Evolutionary conservation across 148 eudicot species (phyloP), one percentile per base, ranked within the genome.

Genomic region (Pouteria glomerata): DNA sequence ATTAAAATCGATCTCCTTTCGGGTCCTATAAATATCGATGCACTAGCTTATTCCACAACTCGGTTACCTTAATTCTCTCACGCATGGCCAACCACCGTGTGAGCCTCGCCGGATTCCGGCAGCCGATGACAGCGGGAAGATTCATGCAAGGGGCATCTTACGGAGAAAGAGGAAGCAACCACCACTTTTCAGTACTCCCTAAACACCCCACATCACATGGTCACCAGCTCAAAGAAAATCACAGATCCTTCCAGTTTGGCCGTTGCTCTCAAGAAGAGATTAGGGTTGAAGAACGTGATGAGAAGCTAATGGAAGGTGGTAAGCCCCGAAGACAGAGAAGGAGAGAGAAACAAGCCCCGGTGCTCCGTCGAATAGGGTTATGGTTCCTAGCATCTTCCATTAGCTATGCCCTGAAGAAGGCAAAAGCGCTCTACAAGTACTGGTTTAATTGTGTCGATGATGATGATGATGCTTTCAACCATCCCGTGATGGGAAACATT

Each of bases 51-150:
- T 27, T 16, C 51, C 12, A 7, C 29, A 39, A 50, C 68, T 61
- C 16, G 18, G 58, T 31, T 61, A 47, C 58, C 61, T 37, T 30
- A 34, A 48, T 52, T 60, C 29, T 52, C 30, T 62, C 39, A 48
- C 60, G 14, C 61, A 51, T 73, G 76, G 70, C 56, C 55, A 53
- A 62, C 63, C 70, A 66, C 24, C 27, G 64, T 47, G 53, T 73
- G 53, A 42, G 27, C 67, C 66, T 45, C 33, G 6, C 30, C 10
- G 34, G n/a, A 26, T 19, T 58, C 44, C 58, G 10, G 27, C 34
- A 71, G 47, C 42, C 44, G 1, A 26, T 37, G 19, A 37, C 7
- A 50, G 26, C n/a, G n/a, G n/a, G 27, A 53, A 73, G 3, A 15
- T n/a, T 39, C n/a, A 10, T 27, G 23, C 63, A 73, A 39, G 70